phyloP scores from a whole-genome alignment of 306 rosid genomes.

The Vigna reflexopilosa region DNA sequence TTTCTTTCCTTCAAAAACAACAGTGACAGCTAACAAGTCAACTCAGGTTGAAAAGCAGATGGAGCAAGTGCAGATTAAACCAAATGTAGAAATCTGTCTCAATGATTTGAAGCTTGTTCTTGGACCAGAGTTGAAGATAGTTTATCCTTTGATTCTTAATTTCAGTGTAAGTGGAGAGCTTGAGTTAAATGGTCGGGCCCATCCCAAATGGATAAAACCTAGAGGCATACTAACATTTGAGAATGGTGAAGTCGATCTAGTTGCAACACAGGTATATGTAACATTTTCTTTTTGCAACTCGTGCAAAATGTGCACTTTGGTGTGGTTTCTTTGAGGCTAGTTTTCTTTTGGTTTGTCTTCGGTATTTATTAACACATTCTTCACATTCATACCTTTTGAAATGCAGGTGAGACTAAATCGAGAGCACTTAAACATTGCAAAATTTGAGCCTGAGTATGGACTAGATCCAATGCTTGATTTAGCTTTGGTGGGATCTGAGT shows the following conservation, averaged over 20 bases:
- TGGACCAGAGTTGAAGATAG: conserved; percentile 94
- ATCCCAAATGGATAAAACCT: conserved; percentile 86
- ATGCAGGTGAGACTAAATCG: conserved; percentile 89
- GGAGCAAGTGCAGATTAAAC: conserved; percentile 74
- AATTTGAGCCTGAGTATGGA: conserved; percentile 91
- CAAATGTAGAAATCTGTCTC: conserved; percentile 74
- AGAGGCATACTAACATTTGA: conserved; percentile 88
- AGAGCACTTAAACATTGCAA: conserved; percentile 85
- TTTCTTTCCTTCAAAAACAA: conserved; percentile 34
- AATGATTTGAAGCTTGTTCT: conserved; percentile 86
- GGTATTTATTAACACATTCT: conserved; percentile 18
- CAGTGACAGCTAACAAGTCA: conserved; percentile 62
- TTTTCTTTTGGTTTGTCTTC: conserved; percentile 36
- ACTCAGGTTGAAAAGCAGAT: conserved; percentile 66
- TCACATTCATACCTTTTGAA: conserved; percentile 40
- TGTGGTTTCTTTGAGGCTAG: conserved; percentile 13
- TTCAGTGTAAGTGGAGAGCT: conserved; percentile 93
- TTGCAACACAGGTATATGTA: conserved; percentile 87
- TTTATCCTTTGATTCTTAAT: conserved; percentile 90
- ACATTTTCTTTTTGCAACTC: conserved; percentile 23
- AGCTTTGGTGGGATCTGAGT: conserved; percentile 93
- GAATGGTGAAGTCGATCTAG: conserved; percentile 94
- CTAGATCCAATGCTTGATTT: conserved; percentile 92
- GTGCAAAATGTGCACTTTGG: neutral
- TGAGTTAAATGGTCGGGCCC: conserved; percentile 86